Percentiles rank a stretch among this genome's conserved stretches.
phyloP scores from a whole-genome alignment of 2,329 filamentous ascomycete genomes.

The Thelonectria discophora region DNA sequence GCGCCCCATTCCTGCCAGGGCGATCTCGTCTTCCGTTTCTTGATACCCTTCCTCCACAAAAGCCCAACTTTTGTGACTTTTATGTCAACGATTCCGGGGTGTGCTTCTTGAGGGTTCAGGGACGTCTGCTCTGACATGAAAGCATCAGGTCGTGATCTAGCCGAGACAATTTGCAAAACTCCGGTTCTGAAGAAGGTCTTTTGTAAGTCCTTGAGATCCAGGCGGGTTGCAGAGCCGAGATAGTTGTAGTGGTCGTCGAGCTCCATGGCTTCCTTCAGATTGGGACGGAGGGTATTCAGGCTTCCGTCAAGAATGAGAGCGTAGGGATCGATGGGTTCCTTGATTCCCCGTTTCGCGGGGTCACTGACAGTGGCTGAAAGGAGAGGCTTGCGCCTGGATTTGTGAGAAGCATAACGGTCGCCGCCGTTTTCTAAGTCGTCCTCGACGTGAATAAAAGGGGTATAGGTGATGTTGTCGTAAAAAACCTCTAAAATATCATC shows the following conservation, averaged over 20 bases:
- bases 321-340: conserved; percentile 94
- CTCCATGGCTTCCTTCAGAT: conserved; percentile 89
- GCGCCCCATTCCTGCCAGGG: conserved; percentile 99
- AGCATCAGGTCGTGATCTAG: conserved; percentile 90
- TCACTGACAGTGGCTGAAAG: conserved; percentile 68
- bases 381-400: conserved; percentile 74
- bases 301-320: conserved; percentile 91
- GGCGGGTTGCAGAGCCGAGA: conserved; percentile 75
- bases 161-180: conserved; percentile 93
- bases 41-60: conserved; percentile 91
- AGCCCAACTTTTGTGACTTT: conserved; percentile 96
- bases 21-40: conserved; percentile 92
- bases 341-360: conserved; percentile 67
- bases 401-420: conserved; percentile 75
- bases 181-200: conserved; percentile 91
- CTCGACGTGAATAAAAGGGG: conserved; percentile 97
- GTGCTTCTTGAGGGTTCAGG: conserved; percentile 84
- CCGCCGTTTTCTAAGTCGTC: conserved; percentile 85
- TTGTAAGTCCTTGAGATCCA: conserved; percentile 85
- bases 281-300: conserved; percentile 82
- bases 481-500: conserved; percentile 95
- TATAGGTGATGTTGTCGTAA: conserved; percentile 98
- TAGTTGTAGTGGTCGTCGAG: conserved; percentile 93
- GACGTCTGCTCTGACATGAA: conserved; percentile 91
- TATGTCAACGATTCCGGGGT: conserved; percentile 94